Evolutionary conservation across 2,329 filamentous ascomycete genomes (phyloP).

Genomic region (Coleophoma cylindrospora): DNA sequence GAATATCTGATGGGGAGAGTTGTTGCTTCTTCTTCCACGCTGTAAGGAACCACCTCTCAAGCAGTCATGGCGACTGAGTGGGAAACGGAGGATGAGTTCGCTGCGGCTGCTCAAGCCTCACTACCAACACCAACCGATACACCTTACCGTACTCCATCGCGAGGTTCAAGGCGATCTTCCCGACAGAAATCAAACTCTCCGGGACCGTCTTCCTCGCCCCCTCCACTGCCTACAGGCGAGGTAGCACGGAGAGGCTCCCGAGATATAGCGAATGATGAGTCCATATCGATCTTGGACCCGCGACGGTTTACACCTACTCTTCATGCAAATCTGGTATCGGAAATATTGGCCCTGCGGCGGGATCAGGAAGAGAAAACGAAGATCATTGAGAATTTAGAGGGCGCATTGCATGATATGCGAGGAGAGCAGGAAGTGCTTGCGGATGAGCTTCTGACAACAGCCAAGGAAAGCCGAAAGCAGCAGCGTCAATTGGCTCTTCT

Average conservation of each 20-base stretch:
- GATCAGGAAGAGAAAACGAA: conserved; percentile 88
- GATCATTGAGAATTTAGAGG: conserved; percentile 81
- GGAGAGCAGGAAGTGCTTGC: conserved; percentile 71
- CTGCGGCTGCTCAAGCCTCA: conserved; percentile 48
- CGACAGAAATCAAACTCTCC: conserved; percentile 55
- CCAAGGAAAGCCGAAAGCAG: conserved; percentile 73
- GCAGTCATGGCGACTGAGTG: conserved; percentile 43
- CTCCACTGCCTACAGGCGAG: conserved; percentile 43
- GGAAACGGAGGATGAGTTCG: conserved; percentile 60
- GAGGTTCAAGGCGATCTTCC: conserved; percentile 52
- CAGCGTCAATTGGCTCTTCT: conserved; percentile 83
- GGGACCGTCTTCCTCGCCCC: conserved; percentile 56
- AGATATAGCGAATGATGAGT: conserved; percentile 62
- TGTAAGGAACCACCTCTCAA: not conserved
- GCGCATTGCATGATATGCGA: conserved; percentile 62
- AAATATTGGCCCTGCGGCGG: conserved; percentile 80
- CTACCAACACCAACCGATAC: conserved; percentile 69
- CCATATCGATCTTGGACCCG: conserved; percentile 70
- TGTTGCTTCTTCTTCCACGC: not conserved
- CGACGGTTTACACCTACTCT: conserved; percentile 91
- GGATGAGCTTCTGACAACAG: conserved; percentile 52
- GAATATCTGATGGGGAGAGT: not conserved
- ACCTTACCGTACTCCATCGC: conserved; percentile 68
- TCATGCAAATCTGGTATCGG: conserved; percentile 89
- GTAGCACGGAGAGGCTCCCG: conserved; percentile 45